Conservation (phyloP, 2,329 filamentous ascomycete species). For the Acrocalymma vagum region DNA sequence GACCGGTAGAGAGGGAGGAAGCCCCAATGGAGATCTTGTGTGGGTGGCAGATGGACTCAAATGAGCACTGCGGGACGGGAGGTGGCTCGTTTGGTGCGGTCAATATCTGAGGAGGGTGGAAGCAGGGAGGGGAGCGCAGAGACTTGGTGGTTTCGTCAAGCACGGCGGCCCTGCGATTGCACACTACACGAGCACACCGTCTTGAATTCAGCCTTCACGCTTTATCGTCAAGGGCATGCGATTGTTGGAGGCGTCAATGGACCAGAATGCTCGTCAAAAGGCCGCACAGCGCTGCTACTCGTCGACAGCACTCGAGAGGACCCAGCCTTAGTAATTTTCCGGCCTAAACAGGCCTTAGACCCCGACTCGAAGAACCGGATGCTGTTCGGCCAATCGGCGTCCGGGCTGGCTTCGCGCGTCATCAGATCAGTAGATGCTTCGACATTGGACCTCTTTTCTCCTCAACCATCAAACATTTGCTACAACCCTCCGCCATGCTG, state of each 20-base stretch:
- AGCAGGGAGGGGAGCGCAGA: constrained; percentile 12
- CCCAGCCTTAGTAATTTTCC: constrained; percentile 28
- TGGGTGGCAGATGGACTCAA: constrained; percentile 8
- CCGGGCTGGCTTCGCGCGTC: constrained; percentile 20
- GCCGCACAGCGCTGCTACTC: constrained; percentile 9
- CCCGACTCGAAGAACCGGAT: constrained; percentile 7
- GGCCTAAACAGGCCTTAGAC: no score
- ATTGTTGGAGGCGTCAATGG: constrained; percentile 3
- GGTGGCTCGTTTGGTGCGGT: constrained; percentile 5
- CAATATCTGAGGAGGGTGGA: constrained; percentile 21
- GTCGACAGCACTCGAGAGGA: constrained; percentile 13
- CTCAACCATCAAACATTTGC: constrained; percentile 6
- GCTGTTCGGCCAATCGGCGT: constrained; percentile 29
- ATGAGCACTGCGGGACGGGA: constrained; percentile 1
- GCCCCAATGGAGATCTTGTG: constrained; percentile 5
- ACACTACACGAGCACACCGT: constrained; percentile 16
- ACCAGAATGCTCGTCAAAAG: constrained; percentile 9
- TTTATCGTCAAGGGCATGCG: constrained; percentile 12
- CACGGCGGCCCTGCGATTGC: constrained; percentile 14
- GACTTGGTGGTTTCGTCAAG: constrained; percentile 21
- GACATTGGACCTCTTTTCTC: constrained; percentile 19
- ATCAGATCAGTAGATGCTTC: constrained; percentile 17
- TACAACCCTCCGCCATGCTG: constrained; percentile 41
- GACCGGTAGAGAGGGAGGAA: no score
- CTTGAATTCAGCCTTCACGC: constrained; percentile 19